Conservation (phyloP, 495 filamentous ascomycete species). For the Aspergillus wentii region DNA sequence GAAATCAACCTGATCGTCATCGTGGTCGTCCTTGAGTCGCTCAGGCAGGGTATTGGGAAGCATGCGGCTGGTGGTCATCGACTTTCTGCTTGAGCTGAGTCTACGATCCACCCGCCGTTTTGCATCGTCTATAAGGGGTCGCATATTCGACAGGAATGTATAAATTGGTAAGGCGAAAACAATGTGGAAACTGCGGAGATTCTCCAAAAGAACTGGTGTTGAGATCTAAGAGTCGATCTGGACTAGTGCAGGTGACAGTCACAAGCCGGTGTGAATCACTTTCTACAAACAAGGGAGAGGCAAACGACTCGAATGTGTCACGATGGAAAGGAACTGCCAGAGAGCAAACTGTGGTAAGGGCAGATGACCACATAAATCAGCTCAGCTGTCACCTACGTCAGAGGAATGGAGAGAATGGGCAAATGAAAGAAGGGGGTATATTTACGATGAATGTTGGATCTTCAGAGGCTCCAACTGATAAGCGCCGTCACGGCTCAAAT, state of each 20-base stretch:
- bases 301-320: neutral
- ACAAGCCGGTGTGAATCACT: slow-evolving; percentile 1
- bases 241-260: slow-evolving; percentile 7
- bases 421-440: neutral
- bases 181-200: too few relatives aligned
- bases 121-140: slow-evolving; percentile 26
- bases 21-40: slow-evolving; percentile 66
- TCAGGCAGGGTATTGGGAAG: slow-evolving; percentile 73
- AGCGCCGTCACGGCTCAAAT: slow-evolving; percentile 5
- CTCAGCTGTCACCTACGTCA: too few relatives aligned
- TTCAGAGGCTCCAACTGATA: slow-evolving; percentile 8
- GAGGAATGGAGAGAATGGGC: neutral
- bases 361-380: slow-evolving; percentile 9
- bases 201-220: too few relatives aligned
- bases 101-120: slow-evolving; percentile 26
- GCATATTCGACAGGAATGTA: slow-evolving; percentile 18
- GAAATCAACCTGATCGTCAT: slow-evolving; percentile 70
- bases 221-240: too few relatives aligned
- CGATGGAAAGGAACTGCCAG: neutral
- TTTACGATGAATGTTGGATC: neutral
- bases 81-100: slow-evolving; percentile 30
- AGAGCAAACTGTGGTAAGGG: slow-evolving; percentile 1
- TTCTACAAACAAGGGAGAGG: slow-evolving; percentile 5
- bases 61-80: slow-evolving; percentile 38
- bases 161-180: too few relatives aligned